These are phyloP conservation scores for Podila minutissima DNA, from an alignment of 192 early-diverging fungal species.

Conservation along the genomic window DNA sequence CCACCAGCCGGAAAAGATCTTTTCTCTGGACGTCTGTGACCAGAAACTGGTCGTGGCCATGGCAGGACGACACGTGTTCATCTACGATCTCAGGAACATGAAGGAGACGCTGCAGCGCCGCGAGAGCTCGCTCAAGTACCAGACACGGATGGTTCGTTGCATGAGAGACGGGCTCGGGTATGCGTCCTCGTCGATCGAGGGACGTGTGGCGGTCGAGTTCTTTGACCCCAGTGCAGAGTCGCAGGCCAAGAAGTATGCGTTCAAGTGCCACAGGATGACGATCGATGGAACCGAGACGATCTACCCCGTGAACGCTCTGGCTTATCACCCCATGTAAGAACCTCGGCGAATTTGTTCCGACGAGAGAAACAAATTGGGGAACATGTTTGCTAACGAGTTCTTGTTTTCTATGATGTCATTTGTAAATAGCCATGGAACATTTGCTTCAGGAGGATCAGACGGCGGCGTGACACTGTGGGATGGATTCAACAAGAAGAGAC, in stretches of 20 bases:
- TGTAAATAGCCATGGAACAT: constrained; percentile 81
- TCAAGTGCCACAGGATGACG: constrained; percentile 94
- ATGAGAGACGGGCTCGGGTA: constrained; percentile 93
- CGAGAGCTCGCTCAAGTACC: constrained; percentile 88
- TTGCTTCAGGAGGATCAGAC: constrained; percentile 97
- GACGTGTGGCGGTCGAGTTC: constrained; percentile 93
- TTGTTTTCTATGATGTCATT: background rate
- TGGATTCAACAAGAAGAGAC: constrained; percentile 87
- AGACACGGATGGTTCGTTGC: constrained; percentile 84
- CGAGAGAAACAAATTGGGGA: background rate
- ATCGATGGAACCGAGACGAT: constrained; percentile 83
- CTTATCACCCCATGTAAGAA: constrained; percentile 88
- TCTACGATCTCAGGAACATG: constrained; percentile 92
- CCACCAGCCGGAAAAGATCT: constrained; percentile 80
- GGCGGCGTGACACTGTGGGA: constrained; percentile 94
- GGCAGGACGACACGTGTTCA: constrained; percentile 76
- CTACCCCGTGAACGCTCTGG: constrained; percentile 93
- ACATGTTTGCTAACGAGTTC: background rate
- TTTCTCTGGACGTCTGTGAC: constrained; percentile 81
- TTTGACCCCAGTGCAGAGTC: constrained; percentile 76
- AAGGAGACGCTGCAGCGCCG: constrained; percentile 73
- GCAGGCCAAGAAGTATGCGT: constrained; percentile 90
- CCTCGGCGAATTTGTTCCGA: background rate
- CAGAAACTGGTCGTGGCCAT: constrained; percentile 85
- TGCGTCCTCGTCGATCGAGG: constrained; percentile 93